These are phyloP conservation scores for Quercus phellos DNA, from an alignment of 331 rosid genomes.

Conservation along the genomic window DNA sequence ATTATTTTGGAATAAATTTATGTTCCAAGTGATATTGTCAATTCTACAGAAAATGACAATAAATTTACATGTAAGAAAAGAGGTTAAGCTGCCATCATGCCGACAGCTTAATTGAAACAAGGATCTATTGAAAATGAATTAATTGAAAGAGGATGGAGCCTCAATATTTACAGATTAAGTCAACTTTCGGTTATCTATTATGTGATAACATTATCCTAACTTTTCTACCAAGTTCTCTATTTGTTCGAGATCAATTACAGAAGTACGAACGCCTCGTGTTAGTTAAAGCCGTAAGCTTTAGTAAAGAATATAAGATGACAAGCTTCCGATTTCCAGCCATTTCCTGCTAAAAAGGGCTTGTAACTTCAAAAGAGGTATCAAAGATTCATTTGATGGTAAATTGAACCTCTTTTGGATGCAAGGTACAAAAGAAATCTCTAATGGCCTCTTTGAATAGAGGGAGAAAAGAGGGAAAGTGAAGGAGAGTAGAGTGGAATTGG, in stretches of 20 bases:
- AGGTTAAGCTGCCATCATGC: background rate
- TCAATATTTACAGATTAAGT: conserved; percentile 37
- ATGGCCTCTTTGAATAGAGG: too few relatives aligned
- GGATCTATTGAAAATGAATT: background rate
- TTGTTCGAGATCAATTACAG: background rate
- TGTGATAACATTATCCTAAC: background rate
- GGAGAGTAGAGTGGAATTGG: too few relatives aligned
- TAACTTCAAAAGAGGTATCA: conserved; percentile 3
- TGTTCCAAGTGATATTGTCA: too few relatives aligned
- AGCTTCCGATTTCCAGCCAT: conserved; percentile 12
- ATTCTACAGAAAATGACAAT: too few relatives aligned
- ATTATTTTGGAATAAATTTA: too few relatives aligned
- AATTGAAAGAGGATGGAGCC: conserved; percentile 14
- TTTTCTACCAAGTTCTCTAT: background rate
- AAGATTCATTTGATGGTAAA: background rate
- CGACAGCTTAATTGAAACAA: background rate
- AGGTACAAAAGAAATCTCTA: background rate
- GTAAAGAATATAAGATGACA: background rate
- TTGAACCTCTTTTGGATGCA: background rate
- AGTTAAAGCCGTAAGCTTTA: background rate
- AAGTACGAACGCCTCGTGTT: background rate
- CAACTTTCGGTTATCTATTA: background rate
- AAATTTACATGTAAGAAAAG: background rate
- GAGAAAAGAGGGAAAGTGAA: too few relatives aligned
- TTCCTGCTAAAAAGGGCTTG: background rate